A percentile compares a stretch with the other conserved stretches of the same genome.
These are phyloP conservation scores for Nidula niveotomentosa DNA, from an alignment of 1,284 basidiomycete genomes.

Conservation along the genomic window DNA sequence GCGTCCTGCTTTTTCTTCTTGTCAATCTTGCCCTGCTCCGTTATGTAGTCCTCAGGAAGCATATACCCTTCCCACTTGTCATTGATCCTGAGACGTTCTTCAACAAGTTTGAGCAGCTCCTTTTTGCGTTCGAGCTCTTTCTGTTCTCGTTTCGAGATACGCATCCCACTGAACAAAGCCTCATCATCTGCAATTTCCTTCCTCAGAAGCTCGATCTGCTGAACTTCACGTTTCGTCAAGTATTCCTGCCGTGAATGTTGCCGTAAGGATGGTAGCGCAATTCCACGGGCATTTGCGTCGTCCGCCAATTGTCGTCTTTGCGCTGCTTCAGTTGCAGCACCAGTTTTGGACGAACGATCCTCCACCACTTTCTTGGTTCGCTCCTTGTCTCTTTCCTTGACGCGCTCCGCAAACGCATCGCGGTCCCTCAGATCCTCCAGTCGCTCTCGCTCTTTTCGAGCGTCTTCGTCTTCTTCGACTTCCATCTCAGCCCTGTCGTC, in stretches of 20 bases:
- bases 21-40: constrained; percentile 98
- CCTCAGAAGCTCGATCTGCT: constrained; percentile 92
- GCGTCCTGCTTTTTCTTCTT: constrained; percentile 95
- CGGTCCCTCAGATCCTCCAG: constrained; percentile 82
- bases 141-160: constrained; percentile 82
- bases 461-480: constrained; percentile 68
- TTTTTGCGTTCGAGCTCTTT: constrained; percentile 90
- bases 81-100: constrained; percentile 91
- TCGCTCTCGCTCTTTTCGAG: constrained; percentile 73
- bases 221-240: constrained; percentile 92
- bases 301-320: constrained; percentile 83
- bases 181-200: constrained; percentile 95
- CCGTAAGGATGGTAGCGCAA: constrained; percentile 84
- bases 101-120: constrained; percentile 88
- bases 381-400: constrained; percentile 83
- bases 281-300: constrained; percentile 73
- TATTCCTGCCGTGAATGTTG: constrained; percentile 92
- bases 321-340: constrained; percentile 82
- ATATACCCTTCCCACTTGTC: constrained; percentile 95
- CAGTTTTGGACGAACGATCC: constrained; percentile 81
- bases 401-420: constrained; percentile 91
- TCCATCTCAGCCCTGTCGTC: constrained; percentile 49
- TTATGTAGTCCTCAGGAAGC: constrained; percentile 96
- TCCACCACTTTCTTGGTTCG: constrained; percentile 91
- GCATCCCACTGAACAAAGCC: constrained; percentile 85